Evolutionary conservation across 176 grass and related monocot species (phyloP), one percentile per base, ranked within the genome.

Genomic region (Lolium rigidum): DNA sequence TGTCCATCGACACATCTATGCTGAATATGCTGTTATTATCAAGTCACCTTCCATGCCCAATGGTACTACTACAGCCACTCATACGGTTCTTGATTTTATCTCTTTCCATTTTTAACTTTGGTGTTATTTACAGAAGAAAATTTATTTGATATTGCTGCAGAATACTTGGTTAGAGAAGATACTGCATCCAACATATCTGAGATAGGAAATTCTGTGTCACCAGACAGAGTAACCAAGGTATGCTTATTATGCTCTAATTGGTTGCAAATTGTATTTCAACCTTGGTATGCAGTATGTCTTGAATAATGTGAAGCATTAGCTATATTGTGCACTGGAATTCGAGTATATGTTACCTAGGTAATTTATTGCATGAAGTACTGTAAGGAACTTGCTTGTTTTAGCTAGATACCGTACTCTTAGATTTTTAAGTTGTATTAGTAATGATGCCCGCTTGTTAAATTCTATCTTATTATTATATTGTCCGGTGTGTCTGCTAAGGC

Each of bases 11-110:
- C 91, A 90, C 58, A 90, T 95, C 24, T 82, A 87, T 92, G 90
- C 96, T 66, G 93, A 95, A 86, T 95, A 87, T 85, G 79, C 89
- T 74, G 91, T 95, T 70, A 60, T 89, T 74, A 81, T 92, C 71
- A 94, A 89, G 85, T 49, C 84, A 74, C 87, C 92, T 84, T 50
- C 70, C 17, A 80, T 81, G 82, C 80, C 65, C 58, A 85, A 84
- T 88, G 94, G 94, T 97, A 89, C 49, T 50, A 61, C 78, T 80
- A 83, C 2, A 9, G 5, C 25, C 11, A 38, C 6, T 20, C 46
- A 50, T 83, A 14, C 63, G 17, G 74, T 77, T 46, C 15, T 57
- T 79, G 7, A 46, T 66, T 87, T 79, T 26, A 24, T 70, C 13
- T n/a, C n/a, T 65, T 21, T 21, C 9, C 26, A 44, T 84, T 84